Base-by-base conservation (phyloP, 1,284 basidiomycete species). In the Tylopilus sp. region DNA sequence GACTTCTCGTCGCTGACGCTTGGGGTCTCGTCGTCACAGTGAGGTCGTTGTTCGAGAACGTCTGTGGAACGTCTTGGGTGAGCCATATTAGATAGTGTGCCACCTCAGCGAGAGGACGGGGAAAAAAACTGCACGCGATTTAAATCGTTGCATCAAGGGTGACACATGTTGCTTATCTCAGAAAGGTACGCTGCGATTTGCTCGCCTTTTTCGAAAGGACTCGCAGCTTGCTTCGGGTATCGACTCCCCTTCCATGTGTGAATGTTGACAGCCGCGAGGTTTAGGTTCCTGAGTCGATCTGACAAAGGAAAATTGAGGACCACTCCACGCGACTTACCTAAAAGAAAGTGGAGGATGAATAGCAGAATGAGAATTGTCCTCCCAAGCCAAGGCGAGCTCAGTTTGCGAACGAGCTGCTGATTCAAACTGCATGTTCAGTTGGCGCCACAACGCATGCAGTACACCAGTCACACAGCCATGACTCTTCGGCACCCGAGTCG, bases 1-100 rank as follows among this genome's bases (percentile, higher is more conserved):
- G 59, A 53, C 57, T 74, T 71, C 53, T 73, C 69, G 48, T 71
- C 64, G 19, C 57, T 52, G 26, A 52, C 30, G 12, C 59, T 56
- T 31, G 51, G 48, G 16, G 19, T 19, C n/a, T 47, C 35, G 8
- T 44, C 25, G 25, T n/a, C 35, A 34, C 4, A 30, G 13, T 41
- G 44, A 23, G 36, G 33, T 26, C 39, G 25, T 37, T 16, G 16
- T 11, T 55, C 41, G 10, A 34, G 13, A 33, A 40, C 25, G 33
- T 63, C 56, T 16, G n/a, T 5, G 31, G n/a, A 4, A 29, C 16
- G 28, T 38, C 16, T 43, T 21, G 44, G 25, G 16, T 44, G 44
- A 46, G 46, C 44, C 59, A 61, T 65, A 18, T 19, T 38, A 13
- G 41, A 43, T 16, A 44, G 42, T 13, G 39, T 35, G 35, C 8